Percentiles rank a stretch among this genome's conserved stretches.
These are phyloP conservation scores for Russula earlei DNA, from an alignment of 768 basidiomycete species.

Conservation along the genomic window DNA sequence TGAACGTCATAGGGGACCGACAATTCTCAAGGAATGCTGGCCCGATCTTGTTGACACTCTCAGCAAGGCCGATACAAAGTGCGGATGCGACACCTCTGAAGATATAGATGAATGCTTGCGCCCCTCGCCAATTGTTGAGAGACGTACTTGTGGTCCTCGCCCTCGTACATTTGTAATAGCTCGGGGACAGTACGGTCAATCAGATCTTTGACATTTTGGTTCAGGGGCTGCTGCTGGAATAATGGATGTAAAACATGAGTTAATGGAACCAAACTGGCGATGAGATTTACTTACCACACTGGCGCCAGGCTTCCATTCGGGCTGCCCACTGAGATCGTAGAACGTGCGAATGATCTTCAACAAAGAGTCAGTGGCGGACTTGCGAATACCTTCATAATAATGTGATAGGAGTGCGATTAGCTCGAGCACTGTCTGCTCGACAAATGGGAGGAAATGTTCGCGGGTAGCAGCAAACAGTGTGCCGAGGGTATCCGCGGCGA, in stretches of 20 bases:
- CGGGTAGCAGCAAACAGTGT: constrained; percentile 78
- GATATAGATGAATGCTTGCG: constrained; percentile 7
- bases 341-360: constrained; percentile 85
- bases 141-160: constrained; percentile 94
- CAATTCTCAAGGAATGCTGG: constrained; percentile 75
- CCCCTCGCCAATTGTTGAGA: constrained; percentile 9
- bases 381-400: constrained; percentile 97
- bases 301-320: constrained; percentile 75
- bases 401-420: constrained; percentile 75
- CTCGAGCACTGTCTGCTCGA: constrained; percentile 73
- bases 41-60: constrained; percentile 87
- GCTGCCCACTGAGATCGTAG: constrained; percentile 77
- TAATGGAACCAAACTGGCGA: background rate
- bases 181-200: constrained; percentile 63
- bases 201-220: constrained; percentile 66
- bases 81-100: constrained; percentile 77
- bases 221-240: constrained; percentile 33
- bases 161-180: constrained; percentile 81
- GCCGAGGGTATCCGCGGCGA: constrained; percentile 93
- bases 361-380: constrained; percentile 81
- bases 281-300: constrained; percentile 39
- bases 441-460: constrained; percentile 80
- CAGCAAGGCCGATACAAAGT: constrained; percentile 81
- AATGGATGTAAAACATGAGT: background rate
- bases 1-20: constrained; percentile 30